Evolutionary conservation across 1,284 basidiomycete species (phyloP).

Genomic region (Trichosporon sp.): DNA sequence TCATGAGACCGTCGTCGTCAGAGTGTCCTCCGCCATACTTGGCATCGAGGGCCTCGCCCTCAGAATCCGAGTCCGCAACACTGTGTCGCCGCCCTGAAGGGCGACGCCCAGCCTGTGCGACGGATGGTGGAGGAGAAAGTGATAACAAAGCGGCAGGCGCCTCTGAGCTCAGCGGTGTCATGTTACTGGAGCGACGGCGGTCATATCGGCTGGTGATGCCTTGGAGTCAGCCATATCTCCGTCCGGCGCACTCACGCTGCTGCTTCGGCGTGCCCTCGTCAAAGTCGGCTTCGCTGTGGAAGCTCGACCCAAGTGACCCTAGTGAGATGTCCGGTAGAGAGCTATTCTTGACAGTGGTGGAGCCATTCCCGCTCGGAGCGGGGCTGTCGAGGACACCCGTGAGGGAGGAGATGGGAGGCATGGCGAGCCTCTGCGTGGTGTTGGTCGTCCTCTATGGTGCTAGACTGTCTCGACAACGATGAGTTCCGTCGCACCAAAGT

Average conservation of each 20-base stretch:
- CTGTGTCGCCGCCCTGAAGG: background rate
- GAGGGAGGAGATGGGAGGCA: conserved; percentile 34
- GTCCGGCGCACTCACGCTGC: background rate
- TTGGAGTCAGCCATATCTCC: background rate
- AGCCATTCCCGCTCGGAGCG: conserved; percentile 28
- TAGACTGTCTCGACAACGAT: background rate
- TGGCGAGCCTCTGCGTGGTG: conserved; percentile 8
- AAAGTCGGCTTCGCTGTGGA: conserved; percentile 38
- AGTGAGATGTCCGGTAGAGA: conserved; percentile 47
- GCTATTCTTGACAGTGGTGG: conserved; percentile 23
- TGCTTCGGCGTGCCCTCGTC: conserved; percentile 6
- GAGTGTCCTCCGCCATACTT: conserved; percentile 16
- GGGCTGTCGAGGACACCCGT: conserved; percentile 40
- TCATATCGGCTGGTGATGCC: background rate
- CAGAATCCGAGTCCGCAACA: conserved; percentile 20
- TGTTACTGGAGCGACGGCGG: background rate
- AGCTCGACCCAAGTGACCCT: conserved; percentile 43
- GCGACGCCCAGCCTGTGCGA: background rate
- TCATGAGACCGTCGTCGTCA: conserved; percentile 22
- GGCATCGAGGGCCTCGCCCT: conserved; percentile 20
- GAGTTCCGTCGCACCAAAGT: background rate
- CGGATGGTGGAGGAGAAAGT: conserved; percentile 30
- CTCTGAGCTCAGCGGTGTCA: background rate
- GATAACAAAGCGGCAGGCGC: conserved; percentile 27
- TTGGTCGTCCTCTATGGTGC: background rate